A percentile compares a stretch with the other conserved stretches of the same genome.
phyloP scores from a whole-genome alignment of 352 stramenopile genomes.

The Globisporangium lucens region DNA sequence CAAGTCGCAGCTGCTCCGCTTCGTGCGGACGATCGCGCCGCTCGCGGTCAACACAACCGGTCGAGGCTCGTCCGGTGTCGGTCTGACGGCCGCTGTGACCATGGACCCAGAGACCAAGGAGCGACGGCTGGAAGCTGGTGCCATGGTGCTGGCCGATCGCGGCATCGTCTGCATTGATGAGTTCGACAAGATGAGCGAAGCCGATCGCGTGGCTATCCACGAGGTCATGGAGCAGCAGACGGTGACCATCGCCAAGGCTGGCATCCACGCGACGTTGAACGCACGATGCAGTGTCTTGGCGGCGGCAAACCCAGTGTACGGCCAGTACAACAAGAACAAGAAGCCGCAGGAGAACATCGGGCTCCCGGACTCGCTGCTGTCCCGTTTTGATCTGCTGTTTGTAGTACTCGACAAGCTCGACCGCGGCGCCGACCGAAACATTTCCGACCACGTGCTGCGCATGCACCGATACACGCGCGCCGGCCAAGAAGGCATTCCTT shows the following conservation, averaged over 20 bases:
- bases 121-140: constrained; percentile 95
- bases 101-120: constrained; percentile 94
- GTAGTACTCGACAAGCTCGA: constrained; percentile 99
- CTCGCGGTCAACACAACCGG: constrained; percentile 91
- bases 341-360: constrained; percentile 99
- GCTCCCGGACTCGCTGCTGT: constrained; percentile 98
- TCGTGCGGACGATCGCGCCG: constrained; percentile 94
- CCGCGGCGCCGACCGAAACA: constrained; percentile 91
- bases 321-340: constrained; percentile 98
- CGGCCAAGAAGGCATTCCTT: constrained; percentile 84
- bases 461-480: constrained; percentile 93
- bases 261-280: constrained; percentile 99
- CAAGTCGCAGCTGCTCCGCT: constrained; percentile 98
- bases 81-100: constrained; percentile 98
- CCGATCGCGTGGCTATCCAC: constrained; percentile 99
- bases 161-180: constrained; percentile 99
- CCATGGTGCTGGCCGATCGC: constrained; percentile 99
- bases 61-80: constrained; percentile 82
- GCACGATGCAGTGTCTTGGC: constrained; percentile 98
- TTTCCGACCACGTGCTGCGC: constrained; percentile 97
- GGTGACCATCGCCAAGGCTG: constrained; percentile 99
- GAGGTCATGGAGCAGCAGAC: constrained; percentile 99
- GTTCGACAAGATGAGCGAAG: constrained; percentile 98
- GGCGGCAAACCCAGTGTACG: constrained; percentile 99
- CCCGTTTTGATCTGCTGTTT: constrained; percentile 99